Base-by-base conservation (phyloP, 352 stramenopile genomes). In the Elongisporangium prolatum region DNA sequence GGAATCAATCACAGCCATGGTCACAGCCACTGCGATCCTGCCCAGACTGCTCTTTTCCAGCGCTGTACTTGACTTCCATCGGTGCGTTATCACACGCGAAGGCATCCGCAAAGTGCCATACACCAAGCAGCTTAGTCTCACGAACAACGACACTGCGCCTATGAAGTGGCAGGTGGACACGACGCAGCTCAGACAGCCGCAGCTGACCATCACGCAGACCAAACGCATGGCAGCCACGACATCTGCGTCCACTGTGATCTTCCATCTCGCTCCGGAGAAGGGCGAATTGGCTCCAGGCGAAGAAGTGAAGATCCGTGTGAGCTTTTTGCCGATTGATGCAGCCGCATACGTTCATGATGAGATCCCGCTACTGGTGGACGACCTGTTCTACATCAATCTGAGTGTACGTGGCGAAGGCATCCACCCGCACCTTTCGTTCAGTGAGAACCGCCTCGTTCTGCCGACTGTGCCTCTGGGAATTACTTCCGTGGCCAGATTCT, bases 401-500 rank as follows among this genome's bases (percentile, higher is more conserved):
- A 75, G 75, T 18, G 59, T 96, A 4, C 54, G 77, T 20, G 95
- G 93, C 3, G 74, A 82, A 51, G 95, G 92, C 17, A 94, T 97
- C 13, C 90, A 96, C 50, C 95, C 95, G 1, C 86, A 97, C 25
- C 67, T 98, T n/a, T 93, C 75, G 3, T 98, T 98, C 64, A 90
- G 76, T 22, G 79, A 78, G 4, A 84, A 88, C 48, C 76, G 91
- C 10, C 68, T 98, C 2, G 62, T 95, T 10, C 60, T 98, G 16
- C 93, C 95, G 0, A 92, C 86, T 0, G 95, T 98, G 10, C 95
- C 95, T 0, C 68, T 98, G 2, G 86, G 86, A 2, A 61, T 98
- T 9, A 75, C 77, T 0, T 76, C 85, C 9, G 65, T 63, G 1
- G 77, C 72, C 2, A 56, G 59, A 2, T 93, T 98, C 50, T 72